These are phyloP conservation scores for Raphanus sativus DNA, from an alignment of 345 rosid genomes.

Conservation along the genomic window DNA sequence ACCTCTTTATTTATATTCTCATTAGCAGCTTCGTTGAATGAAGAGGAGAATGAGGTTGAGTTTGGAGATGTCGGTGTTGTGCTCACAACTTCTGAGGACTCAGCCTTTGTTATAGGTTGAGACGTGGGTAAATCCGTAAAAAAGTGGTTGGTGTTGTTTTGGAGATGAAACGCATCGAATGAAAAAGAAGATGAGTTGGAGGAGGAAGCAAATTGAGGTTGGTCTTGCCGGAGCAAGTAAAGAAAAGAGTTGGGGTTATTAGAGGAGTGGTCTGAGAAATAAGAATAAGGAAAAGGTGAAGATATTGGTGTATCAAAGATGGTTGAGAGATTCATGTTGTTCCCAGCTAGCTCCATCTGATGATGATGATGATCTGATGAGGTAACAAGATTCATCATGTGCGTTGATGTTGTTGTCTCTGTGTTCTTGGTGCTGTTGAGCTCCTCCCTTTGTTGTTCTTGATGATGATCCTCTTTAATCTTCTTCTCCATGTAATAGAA, in stretches of 20 bases:
- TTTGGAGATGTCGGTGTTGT: constrained; percentile 73
- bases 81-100: constrained; percentile 76
- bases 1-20: constrained; percentile 35
- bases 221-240: constrained; percentile 59
- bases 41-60: constrained; percentile 79
- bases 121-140: constrained; percentile 28
- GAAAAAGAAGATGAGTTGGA: constrained; percentile 42
- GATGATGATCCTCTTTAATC: not conserved
- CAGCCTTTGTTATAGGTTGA: constrained; percentile 39
- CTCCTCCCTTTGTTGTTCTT: not conserved
- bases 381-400: constrained; percentile 48
- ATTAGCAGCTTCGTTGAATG: constrained; percentile 68
- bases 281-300: constrained; percentile 38
- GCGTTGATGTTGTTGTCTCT: constrained; percentile 39
- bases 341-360: constrained; percentile 50
- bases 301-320: constrained; percentile 58
- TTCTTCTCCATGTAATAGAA: constrained; percentile 29
- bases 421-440: constrained; percentile 10
- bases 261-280: constrained; percentile 29
- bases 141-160: constrained; percentile 2
- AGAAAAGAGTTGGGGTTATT: constrained; percentile 35
- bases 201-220: constrained; percentile 26
- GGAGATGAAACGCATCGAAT: constrained; percentile 53
- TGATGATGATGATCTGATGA: constrained; percentile 33
- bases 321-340: constrained; percentile 34